Percentiles rank a stretch among this genome's conserved stretches.
phyloP scores from a whole-genome alignment of 2,329 filamentous ascomycete species.

The Sphaerulina populicola region DNA sequence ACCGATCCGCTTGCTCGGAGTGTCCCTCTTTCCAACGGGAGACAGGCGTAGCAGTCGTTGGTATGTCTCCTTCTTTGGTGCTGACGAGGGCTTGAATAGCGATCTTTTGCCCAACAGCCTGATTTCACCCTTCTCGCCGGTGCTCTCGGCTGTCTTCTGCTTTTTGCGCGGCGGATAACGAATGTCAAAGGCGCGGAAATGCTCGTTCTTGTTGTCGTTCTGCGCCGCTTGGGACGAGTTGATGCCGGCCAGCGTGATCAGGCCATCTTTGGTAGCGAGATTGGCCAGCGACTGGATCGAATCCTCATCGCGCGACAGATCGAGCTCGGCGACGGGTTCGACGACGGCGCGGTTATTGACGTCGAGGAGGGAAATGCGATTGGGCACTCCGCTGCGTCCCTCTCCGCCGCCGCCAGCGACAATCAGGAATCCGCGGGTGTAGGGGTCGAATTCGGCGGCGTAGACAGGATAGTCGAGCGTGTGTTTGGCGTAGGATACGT shows the following conservation, averaged over 20 bases:
- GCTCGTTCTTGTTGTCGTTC: conserved; percentile 68
- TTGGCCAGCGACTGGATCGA: conserved; percentile 75
- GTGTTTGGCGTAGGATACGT: conserved; percentile 48
- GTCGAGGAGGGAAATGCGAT: conserved; percentile 74
- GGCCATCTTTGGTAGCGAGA: conserved; percentile 50
- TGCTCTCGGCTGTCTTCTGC: conserved; percentile 31
- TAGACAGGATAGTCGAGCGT: conserved; percentile 77
- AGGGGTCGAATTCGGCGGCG: conserved; percentile 77
- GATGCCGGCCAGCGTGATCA: conserved; percentile 61
- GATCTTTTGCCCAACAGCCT: conserved; percentile 44
- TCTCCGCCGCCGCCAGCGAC: conserved; percentile 84
- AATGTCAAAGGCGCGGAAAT: conserved; percentile 69
- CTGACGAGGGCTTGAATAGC: conserved; percentile 42
- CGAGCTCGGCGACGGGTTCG: conserved; percentile 59
- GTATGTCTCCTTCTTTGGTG: conserved; percentile 49
- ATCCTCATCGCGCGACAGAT: conserved; percentile 77
- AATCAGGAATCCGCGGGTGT: conserved; percentile 64
- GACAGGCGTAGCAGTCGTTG: conserved; percentile 53
- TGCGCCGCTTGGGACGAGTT: conserved; percentile 70
- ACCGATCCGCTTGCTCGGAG: conserved; percentile 56
- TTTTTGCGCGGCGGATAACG: conserved; percentile 45
- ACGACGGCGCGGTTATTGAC: conserved; percentile 58
- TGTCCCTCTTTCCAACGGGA: conserved; percentile 43
- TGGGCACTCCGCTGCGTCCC: conserved; percentile 69
- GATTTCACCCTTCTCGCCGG: conserved; percentile 32